phyloP scores from a whole-genome alignment of 2,329 filamentous ascomycete species.

The Cladosporium sp. region DNA sequence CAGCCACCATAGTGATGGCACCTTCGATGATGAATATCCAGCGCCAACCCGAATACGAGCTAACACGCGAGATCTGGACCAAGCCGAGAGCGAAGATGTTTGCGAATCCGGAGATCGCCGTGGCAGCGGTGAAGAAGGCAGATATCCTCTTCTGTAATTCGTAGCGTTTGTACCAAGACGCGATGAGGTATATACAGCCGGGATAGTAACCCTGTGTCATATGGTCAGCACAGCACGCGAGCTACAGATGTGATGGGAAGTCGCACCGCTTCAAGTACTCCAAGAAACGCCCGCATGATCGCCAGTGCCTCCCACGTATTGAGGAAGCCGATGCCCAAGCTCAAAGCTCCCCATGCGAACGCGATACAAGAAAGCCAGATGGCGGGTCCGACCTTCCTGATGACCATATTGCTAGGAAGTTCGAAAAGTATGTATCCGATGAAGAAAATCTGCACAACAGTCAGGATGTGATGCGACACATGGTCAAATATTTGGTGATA shows the following conservation, averaged over 20 bases:
- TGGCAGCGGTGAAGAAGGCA: conserved; percentile 46
- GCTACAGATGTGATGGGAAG: conserved; percentile 9
- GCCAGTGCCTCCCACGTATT: conserved; percentile 53
- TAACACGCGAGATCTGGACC: conserved; percentile 35
- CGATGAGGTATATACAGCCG: conserved; percentile 37
- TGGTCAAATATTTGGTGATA: too few relatives aligned
- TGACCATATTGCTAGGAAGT: conserved; percentile 36
- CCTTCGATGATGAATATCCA: conserved; percentile 45
- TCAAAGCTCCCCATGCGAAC: conserved; percentile 58
- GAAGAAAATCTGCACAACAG: conserved; percentile 27
- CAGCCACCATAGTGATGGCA: conserved; percentile 41
- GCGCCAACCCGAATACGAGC: conserved; percentile 35
- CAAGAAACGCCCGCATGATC: conserved; percentile 58
- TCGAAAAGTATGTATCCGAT: conserved; percentile 37
- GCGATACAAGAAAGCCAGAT: conserved; percentile 36
- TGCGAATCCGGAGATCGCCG: conserved; percentile 36
- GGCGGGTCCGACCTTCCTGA: conserved; percentile 35
- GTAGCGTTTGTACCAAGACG: conserved; percentile 28
- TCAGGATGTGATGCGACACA: background rate
- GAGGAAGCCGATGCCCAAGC: conserved; percentile 65
- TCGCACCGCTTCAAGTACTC: conserved; percentile 62
- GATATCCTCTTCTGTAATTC: conserved; percentile 39
- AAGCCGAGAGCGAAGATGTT: conserved; percentile 38
- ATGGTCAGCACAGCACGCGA: background rate
- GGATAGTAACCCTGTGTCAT: conserved; percentile 32